Evolutionary conservation across 2,329 filamentous ascomycete genomes (phyloP).

Genomic region (Penicillium sp.): DNA sequence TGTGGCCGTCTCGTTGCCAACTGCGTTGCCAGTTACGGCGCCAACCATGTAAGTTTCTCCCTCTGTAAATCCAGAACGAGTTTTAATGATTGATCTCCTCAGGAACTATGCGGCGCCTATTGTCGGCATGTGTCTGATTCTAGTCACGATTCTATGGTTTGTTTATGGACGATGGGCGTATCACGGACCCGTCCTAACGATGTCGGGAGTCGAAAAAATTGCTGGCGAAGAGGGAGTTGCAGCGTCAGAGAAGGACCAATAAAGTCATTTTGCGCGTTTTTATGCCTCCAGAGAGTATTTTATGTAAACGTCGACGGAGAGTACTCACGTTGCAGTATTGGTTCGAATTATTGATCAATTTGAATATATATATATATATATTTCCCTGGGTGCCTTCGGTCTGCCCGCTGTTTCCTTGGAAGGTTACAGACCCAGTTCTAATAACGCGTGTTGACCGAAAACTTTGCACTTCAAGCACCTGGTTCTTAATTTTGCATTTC

Average conservation of each 20-base stretch:
- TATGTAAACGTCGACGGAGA: no score
- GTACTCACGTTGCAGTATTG: no score
- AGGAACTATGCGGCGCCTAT: not conserved
- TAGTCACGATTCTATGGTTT: not conserved
- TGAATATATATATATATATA: no score
- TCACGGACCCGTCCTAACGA: not conserved
- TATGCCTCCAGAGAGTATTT: not conserved
- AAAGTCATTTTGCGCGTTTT: no score
- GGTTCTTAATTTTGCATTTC: no score
- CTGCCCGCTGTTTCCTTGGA: no score
- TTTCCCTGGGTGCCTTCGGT: no score
- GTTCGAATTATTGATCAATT: no score
- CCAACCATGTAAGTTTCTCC: not conserved
- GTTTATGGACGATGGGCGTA: not conserved
- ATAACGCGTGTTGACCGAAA: no score
- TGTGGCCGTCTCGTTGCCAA: not conserved
- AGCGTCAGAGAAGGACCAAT: not conserved
- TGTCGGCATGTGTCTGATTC: not conserved
- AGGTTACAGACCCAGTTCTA: no score
- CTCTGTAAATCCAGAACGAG: not conserved
- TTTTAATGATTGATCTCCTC: not conserved
- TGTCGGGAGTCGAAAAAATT: not conserved
- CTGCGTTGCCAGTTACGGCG: not conserved
- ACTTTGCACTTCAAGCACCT: no score
- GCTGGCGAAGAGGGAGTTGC: not conserved